Evolutionary conservation across 352 stramenopile species (phyloP).

Genomic region (Pythium pyrilobum): DNA sequence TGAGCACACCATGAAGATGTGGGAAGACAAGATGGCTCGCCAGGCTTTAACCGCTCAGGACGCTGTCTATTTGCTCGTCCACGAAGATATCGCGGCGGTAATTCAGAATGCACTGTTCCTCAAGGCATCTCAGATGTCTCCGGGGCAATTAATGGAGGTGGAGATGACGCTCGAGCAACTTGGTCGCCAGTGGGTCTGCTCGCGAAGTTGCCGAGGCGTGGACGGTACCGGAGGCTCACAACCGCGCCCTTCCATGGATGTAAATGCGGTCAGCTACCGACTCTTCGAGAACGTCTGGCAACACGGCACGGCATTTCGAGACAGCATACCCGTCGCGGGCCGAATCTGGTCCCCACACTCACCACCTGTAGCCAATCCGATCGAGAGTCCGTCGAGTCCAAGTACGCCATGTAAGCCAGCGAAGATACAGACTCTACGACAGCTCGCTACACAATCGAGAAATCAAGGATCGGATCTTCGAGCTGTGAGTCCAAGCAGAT

Average conservation of each 20-base stretch:
- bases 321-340: no score
- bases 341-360: no score
- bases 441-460: no score
- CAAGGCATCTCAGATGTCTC: conserved; percentile 21
- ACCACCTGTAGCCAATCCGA: background rate
- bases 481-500: no score
- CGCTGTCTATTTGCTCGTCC: conserved; percentile 37
- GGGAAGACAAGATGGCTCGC: conserved; percentile 51
- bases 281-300: conserved; percentile 23
- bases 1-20: conserved; percentile 29
- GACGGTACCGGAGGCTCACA: no score
- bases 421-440: no score
- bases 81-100: conserved; percentile 29
- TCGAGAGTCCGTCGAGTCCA: no score
- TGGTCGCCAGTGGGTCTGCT: background rate
- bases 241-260: no score
- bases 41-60: conserved; percentile 34
- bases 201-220: background rate
- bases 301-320: conserved; percentile 15
- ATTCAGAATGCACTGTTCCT: conserved; percentile 45
- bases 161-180: conserved; percentile 39
- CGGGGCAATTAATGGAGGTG: conserved; percentile 52
- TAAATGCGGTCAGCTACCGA: background rate
- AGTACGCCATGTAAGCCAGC: no score
- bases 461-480: no score